Conservation (phyloP, 2,329 filamentous ascomycete genomes). For the Monosporascus cannonballus region DNA sequence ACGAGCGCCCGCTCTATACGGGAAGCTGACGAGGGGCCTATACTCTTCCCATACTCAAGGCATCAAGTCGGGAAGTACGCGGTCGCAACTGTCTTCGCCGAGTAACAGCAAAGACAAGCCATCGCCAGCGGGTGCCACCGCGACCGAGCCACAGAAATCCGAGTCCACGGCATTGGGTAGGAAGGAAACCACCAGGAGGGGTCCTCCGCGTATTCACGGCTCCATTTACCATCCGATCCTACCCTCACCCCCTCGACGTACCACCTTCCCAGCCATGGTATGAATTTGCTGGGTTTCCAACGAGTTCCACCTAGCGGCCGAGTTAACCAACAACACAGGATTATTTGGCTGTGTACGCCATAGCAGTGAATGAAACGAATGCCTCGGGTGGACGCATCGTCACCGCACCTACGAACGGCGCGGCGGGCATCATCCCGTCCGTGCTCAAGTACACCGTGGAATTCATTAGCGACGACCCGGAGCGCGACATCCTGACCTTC, state of each 20-base stretch:
- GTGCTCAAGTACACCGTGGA: conserved; percentile 45
- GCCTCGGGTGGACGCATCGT: conserved; percentile 44
- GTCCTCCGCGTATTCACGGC: conserved; percentile 37
- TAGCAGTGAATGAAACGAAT: conserved; percentile 48
- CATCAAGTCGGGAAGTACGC: conserved; percentile 6
- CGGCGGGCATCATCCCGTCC: conserved; percentile 44
- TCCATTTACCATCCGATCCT: conserved; percentile 39
- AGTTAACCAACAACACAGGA: conserved; percentile 18
- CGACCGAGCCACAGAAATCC: conserved; percentile 2
- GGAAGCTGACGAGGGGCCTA: conserved; percentile 37
- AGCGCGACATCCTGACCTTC: conserved; percentile 43
- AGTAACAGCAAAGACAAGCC: background rate
- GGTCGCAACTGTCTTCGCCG: conserved; percentile 11
- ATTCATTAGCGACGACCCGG: conserved; percentile 43
- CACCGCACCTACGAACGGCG: conserved; percentile 45
- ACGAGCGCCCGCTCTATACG: conserved; percentile 39
- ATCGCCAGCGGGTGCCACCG: background rate
- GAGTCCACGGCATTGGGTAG: conserved; percentile 9
- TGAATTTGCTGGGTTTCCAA: background rate
- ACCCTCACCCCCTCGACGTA: conserved; percentile 39
- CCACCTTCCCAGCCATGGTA: conserved; percentile 40
- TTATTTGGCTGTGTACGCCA: conserved; percentile 44
- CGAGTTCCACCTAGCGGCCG: background rate
- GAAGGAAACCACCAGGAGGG: conserved; percentile 17
- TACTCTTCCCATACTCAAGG: conserved; percentile 31